phyloP scores from a whole-genome alignment of 306 rosid genomes.

The Cyamopsis tetragonoloba region DNA sequence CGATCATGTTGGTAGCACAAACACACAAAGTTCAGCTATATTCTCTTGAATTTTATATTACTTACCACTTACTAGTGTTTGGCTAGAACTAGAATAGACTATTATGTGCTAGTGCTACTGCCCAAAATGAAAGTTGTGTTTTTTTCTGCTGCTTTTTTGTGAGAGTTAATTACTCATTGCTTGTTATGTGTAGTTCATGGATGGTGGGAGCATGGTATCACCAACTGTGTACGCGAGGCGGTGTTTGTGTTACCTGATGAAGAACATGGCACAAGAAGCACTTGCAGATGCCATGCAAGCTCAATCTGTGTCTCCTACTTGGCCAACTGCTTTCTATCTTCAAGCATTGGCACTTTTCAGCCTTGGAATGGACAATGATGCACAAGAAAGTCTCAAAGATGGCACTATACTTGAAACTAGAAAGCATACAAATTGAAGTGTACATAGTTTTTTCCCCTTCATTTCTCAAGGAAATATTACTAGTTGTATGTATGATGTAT shows the following conservation, averaged over 20 bases:
- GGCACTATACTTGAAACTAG: slow-evolving; percentile 66
- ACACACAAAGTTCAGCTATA: background rate
- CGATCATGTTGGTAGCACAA: too few relatives aligned
- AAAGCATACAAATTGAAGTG: slow-evolving; percentile 49
- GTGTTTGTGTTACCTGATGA: slow-evolving; percentile 76
- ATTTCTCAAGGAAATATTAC: slow-evolving; percentile 10
- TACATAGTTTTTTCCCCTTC: slow-evolving; percentile 36
- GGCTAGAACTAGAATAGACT: background rate
- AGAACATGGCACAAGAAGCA: slow-evolving; percentile 77
- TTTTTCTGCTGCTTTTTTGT: background rate
- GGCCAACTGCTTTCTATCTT: slow-evolving; percentile 85
- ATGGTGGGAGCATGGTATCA: slow-evolving; percentile 78
- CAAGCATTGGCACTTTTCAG: slow-evolving; percentile 79
- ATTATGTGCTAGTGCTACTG: background rate
- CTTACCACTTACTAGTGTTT: background rate
- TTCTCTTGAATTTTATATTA: background rate
- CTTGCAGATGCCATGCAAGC: slow-evolving; percentile 96
- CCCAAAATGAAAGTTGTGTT: background rate
- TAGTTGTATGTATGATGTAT: slow-evolving; percentile 8
- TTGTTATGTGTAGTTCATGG: slow-evolving; percentile 57
- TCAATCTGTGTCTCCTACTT: slow-evolving; percentile 62
- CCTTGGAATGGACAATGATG: slow-evolving; percentile 91
- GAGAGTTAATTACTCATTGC: background rate
- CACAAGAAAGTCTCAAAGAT: slow-evolving; percentile 81
- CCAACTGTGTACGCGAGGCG: slow-evolving; percentile 82